Evolutionary conservation across 805 yeast genomes (phyloP), one percentile per base, ranked within the genome.

Genomic region (Hanseniaspora guilliermondii): DNA sequence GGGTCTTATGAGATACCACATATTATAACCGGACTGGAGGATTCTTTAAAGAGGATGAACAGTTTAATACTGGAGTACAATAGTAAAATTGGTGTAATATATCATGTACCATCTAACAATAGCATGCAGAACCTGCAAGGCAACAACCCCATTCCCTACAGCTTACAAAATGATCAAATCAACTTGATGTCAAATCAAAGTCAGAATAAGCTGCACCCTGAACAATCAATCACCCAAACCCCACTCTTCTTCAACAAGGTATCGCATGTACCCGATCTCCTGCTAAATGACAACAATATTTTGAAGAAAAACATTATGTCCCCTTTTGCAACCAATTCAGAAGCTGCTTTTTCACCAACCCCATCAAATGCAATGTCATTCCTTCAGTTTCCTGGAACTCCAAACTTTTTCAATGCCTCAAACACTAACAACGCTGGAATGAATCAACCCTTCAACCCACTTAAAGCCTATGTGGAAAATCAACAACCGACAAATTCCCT

Each of bases 1-100:
- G 80, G 79, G 3, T 85, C 86, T 1, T 72, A 79, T 3, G 75
- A 76, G 21, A 71, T 79, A 14, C 88, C 89, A 0, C 93, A 85
- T 66, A 77, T 82, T 2, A 67, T 84, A 39, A 80, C 78, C 24
- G 93, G 91, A 1, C 64, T 70, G 11, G 72, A 70, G 60, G 69
- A 68, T 45, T 75, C 82, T 1, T 66, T 80, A 48, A 75, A 73
- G 57, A 78, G 73, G 58, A 70, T 80, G 67, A 76, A 77, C 60
- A 71, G 78, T n/a, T 73, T 72, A 60, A 77, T 80, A 3, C 59
- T 74, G 52, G 81, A 77, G 37, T 70, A 68, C 53, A 71, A 71
- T 56, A 64, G 70, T 42, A 59, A 72, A 12, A 24, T 44, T 25
- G 55, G 49, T 19, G 45, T 48, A 12, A 37, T 52, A 14, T 52